Base-by-base conservation (phyloP, 108 stramenopile genomes). In the Skeletonema menzelii region DNA sequence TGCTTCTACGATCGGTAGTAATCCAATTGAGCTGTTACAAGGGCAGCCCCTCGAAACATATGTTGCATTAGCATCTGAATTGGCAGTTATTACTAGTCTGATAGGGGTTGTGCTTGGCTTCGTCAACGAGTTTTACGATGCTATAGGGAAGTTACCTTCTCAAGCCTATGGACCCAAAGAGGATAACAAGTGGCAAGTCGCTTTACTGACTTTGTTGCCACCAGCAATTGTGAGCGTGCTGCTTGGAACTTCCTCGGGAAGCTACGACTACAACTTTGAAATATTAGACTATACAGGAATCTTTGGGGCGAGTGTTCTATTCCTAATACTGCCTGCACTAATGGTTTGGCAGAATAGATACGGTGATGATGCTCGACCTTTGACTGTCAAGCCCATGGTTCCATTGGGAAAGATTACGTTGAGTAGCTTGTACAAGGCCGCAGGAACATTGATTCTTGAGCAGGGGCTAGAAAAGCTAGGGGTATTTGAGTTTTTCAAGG, bases 341-440 rank as follows among this genome's bases (percentile, higher is more conserved):
- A 88, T 93, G 89, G 82, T 87, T 11, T 93, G 91, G 91, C 62
- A 84, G 27, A 77, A 85, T 77, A 63, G 91, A 34, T 93, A 93
- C 42, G 88, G 87, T 3, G 88, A 87, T 19, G 79, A 86, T 12
- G 56, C 69, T 8, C 37, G 69, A 26, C 78, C 82, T 35, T 22
- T 83, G 47, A 70, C 69, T 12, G 73, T 72, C 0, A 65, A 65
- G 38, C 82, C 82, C 49, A 84, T 83, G 83, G 84, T 92, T n/a
- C 91, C 91, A 2, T 66, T 90, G 46, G 91, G 91, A 10, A 92
- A 92, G 65, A 24, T 92, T 30, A 63, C 85, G 11, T 72, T 92
- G 35, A 85, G 82, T 3, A 82, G 80, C 65, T 76, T 92, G 78
- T 92, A 85, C 77, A 90, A 90, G 73, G 86, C 85, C 10, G 88